Evolutionary conservation across 495 filamentous ascomycete species (phyloP).

Genomic region (Hypoxylon trugodes): DNA sequence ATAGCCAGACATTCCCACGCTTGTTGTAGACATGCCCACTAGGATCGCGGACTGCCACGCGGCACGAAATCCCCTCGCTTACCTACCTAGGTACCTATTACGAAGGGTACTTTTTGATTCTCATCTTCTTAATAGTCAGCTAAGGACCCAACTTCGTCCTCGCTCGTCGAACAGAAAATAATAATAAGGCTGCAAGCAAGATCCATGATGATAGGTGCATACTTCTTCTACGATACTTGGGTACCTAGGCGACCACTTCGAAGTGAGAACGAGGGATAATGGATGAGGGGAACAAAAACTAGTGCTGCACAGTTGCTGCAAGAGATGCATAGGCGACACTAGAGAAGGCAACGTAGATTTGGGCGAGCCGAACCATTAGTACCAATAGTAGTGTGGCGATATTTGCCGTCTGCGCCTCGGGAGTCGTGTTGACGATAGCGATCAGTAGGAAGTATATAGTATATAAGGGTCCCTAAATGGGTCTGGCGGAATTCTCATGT

Average conservation of each 20-base stretch:
- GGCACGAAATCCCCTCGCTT: constrained; percentile 20
- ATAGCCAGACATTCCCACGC: too few species aligned
- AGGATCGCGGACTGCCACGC: constrained; percentile 30
- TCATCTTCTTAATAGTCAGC: constrained; percentile 15
- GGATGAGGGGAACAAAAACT: constrained; percentile 28
- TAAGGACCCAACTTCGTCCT: constrained; percentile 6
- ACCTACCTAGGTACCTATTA: constrained; percentile 24
- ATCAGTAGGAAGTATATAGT: constrained; percentile 14
- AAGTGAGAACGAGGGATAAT: constrained; percentile 7
- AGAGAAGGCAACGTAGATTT: constrained; percentile 14
- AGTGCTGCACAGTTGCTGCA: constrained; percentile 41
- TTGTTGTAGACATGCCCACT: not conserved
- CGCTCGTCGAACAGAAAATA: too few species aligned
- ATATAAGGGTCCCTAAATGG: constrained; percentile 32
- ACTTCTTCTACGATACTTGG: not conserved
- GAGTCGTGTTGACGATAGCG: constrained; percentile 26
- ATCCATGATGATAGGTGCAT: constrained; percentile 21
- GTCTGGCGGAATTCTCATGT: constrained; percentile 23
- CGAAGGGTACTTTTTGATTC: not conserved
- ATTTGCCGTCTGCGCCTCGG: constrained; percentile 40
- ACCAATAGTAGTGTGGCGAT: constrained; percentile 37
- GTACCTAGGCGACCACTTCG: constrained; percentile 17
- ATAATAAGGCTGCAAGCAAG: constrained; percentile 38
- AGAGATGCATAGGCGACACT: constrained; percentile 39
- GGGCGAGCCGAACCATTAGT: constrained; percentile 28